Evolutionary conservation across 257 asterid species (phyloP), one percentile per base, ranked within the genome.

Genomic region (Jasminum sambac): DNA sequence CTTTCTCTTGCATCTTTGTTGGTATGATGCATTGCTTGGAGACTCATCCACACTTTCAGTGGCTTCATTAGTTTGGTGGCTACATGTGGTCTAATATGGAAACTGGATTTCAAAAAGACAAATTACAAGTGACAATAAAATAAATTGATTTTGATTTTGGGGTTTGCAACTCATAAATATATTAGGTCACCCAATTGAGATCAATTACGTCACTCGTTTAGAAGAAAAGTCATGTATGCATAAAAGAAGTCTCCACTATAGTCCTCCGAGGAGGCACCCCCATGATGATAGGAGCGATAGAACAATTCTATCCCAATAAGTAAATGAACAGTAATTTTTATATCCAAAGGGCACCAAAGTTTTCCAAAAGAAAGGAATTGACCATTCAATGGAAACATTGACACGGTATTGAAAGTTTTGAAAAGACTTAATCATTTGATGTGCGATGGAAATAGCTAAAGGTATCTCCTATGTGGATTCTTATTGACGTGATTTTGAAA

Each of bases 361-460:
- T 76, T 55, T 36, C 42, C 69, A 75, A 34, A 60, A 42, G 58
- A 17, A 61, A 64, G 23, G n/a, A 30, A 26, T 64, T 50, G 63
- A 57, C 9, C 25, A 30, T 73, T 69, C 69, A 48, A 36, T 63
- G 17, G 76, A 71, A 14, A 25, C 26, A 50, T 25, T 67, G 38
- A 17, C 55, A 43, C 68, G 64, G 48, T 58, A 55, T 55, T 61
- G 69, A 36, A 68, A 71, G 4, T 70, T 23, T 74, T 58, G 69
- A 64, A 42, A 66, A 72, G 59, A 58, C 37, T 6, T 46, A 65
- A 70, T 40, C 43, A 55, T 23, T 55, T 38, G 59, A 68, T 63
- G 68, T 66, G 74, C 61, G 26, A 59, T 14, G 61, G 52, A 67
- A 63, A 63, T 65, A 41, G 63, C 64, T 30, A 30, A 30, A 30